Evolutionary conservation across 164 flowering plant genomes (phyloP).

Genomic region (Tinospora cordifolia): DNA sequence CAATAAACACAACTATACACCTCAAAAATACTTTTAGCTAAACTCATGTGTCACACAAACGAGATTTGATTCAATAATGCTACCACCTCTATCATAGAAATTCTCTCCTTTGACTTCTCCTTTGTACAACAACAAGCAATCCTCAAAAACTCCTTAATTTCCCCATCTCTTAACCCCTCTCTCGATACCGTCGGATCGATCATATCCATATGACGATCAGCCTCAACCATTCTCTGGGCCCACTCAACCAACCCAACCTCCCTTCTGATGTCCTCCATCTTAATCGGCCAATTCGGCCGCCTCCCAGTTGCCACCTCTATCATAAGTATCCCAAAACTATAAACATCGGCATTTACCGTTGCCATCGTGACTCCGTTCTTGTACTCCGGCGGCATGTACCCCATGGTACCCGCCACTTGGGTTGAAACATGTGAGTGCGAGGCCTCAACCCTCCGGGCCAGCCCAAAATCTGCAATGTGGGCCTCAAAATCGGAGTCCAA

Average conservation of each 20-base stretch:
- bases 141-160: constrained; percentile 43
- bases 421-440: constrained; percentile 70
- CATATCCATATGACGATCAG: constrained; percentile 35
- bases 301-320: constrained; percentile 58
- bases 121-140: constrained; percentile 51
- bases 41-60: background rate
- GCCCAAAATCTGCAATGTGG: constrained; percentile 79
- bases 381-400: constrained; percentile 97
- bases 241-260: constrained; percentile 48
- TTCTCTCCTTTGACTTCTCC: constrained; percentile 38
- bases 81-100: constrained; percentile 50
- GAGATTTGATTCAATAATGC: constrained; percentile 25
- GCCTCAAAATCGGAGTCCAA: constrained; percentile 54
- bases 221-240: constrained; percentile 39
- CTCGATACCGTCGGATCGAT: constrained; percentile 29
- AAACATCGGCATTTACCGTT: constrained; percentile 56
- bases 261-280: constrained; percentile 21
- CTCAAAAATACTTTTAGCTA: background rate
- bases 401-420: constrained; percentile 83
- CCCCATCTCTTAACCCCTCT: constrained; percentile 28
- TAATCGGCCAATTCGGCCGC: constrained; percentile 55
- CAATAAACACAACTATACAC: too few species aligned
- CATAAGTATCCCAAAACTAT: constrained; percentile 75
- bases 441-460: constrained; percentile 48
- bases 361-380: constrained; percentile 47